phyloP scores from a whole-genome alignment of 1,139 yeast genomes.

The Kodamaea fungicola region DNA sequence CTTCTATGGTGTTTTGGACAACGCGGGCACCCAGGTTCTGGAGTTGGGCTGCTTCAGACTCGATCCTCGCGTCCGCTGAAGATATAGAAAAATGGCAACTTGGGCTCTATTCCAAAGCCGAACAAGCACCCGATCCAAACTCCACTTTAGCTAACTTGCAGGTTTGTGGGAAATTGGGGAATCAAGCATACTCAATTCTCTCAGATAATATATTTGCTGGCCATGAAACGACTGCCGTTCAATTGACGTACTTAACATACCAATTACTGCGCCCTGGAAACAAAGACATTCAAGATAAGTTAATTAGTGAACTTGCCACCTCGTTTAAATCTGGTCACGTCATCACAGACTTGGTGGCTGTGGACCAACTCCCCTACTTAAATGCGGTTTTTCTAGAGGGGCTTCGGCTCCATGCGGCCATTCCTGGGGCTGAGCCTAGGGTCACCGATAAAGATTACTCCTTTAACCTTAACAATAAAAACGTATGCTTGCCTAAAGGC shows the following conservation, averaged over 20 bases:
- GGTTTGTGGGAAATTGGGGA: constrained; percentile 28
- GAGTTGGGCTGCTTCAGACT: constrained; percentile 44
- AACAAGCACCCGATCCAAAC: constrained; percentile 24
- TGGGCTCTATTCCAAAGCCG: constrained; percentile 38
- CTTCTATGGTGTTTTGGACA: constrained; percentile 70
- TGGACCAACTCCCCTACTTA: constrained; percentile 53
- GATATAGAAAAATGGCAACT: constrained; percentile 52
- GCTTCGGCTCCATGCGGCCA: constrained; percentile 62
- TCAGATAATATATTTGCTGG: constrained; percentile 58
- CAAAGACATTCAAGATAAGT: constrained; percentile 34
- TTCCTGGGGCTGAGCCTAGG: constrained; percentile 75
- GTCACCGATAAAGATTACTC: constrained; percentile 32
- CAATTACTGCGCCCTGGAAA: constrained; percentile 54
- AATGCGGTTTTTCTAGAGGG: constrained; percentile 59
- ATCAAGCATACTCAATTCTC: constrained; percentile 38
- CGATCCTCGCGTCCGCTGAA: constrained; percentile 35
- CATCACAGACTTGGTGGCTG: constrained; percentile 31
- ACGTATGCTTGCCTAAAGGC: constrained; percentile 45
- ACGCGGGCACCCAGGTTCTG: constrained; percentile 58
- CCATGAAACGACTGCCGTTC: constrained; percentile 73
- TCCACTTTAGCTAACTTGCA: constrained; percentile 36
- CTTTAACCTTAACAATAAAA: constrained; percentile 17
- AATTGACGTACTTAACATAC: constrained; percentile 57
- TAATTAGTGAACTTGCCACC: constrained; percentile 40
- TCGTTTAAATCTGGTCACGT: constrained; percentile 16